phyloP scores from a whole-genome alignment of 2,329 filamentous ascomycete species.

The Lomentospora prolificans region DNA sequence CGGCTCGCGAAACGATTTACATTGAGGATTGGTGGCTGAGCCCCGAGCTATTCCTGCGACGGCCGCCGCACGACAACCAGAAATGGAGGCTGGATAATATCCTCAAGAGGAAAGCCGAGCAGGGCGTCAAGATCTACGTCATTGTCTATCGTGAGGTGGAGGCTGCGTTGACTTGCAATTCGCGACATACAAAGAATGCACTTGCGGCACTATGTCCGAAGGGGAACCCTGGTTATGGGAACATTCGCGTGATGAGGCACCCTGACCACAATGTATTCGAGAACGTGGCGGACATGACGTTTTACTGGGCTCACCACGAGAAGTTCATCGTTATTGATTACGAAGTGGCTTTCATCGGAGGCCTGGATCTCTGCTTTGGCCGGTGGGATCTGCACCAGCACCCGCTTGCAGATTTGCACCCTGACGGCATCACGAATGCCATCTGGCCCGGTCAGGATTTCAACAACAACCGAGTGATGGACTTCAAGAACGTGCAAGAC shows the following conservation, averaged over 20 bases:
- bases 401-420: slow-evolving; percentile 76
- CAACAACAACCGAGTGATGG: slow-evolving; percentile 95
- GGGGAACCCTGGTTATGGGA: slow-evolving; percentile 72
- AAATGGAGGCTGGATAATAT: slow-evolving; percentile 81
- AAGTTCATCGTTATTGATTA: slow-evolving; percentile 97
- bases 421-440: slow-evolving; percentile 69
- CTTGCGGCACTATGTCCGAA: slow-evolving; percentile 71
- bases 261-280: slow-evolving; percentile 93
- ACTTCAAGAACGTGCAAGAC: slow-evolving; percentile 82
- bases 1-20: slow-evolving; percentile 87
- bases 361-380: slow-evolving; percentile 90
- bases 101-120: slow-evolving; percentile 80
- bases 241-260: slow-evolving; percentile 82
- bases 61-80: slow-evolving; percentile 73
- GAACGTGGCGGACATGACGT: slow-evolving; percentile 89
- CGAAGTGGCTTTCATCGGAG: slow-evolving; percentile 81
- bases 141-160: slow-evolving; percentile 85
- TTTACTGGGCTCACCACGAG: slow-evolving; percentile 97
- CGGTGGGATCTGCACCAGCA: slow-evolving; percentile 88
- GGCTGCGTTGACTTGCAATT: slow-evolving; percentile 82
- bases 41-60: slow-evolving; percentile 74
- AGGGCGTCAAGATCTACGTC: slow-evolving; percentile 88
- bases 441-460: slow-evolving; percentile 95
- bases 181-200: slow-evolving; percentile 82
- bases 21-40: slow-evolving; percentile 97